Conservation (phyloP, 495 filamentous ascomycete genomes). For the Parathielavia hyrcaniae region DNA sequence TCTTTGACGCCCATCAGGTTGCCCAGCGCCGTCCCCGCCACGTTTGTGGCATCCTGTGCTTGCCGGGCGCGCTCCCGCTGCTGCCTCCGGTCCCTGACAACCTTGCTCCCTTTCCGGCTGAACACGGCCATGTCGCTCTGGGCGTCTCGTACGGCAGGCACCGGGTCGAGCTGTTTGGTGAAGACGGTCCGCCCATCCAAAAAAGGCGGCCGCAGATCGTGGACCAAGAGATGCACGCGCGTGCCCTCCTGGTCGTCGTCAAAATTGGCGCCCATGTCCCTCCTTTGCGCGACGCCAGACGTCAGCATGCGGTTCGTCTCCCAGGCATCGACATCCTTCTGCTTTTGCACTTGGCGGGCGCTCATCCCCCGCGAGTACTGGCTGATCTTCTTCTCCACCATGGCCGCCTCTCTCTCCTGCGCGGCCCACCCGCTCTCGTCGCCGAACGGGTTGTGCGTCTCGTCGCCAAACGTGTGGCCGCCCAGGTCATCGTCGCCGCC, state of each 20-base stretch:
- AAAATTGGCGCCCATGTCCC: slow-evolving; percentile 73
- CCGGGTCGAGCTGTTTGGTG: slow-evolving; percentile 93
- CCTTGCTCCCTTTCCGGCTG: slow-evolving; percentile 87
- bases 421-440: slow-evolving; percentile 57
- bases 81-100: slow-evolving; percentile 84
- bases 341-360: slow-evolving; percentile 69
- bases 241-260: slow-evolving; percentile 88
- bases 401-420: slow-evolving; percentile 62
- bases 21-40: slow-evolving; percentile 85
- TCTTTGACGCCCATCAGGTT: slow-evolving; percentile 94
- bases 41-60: slow-evolving; percentile 89
- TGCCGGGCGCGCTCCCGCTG: slow-evolving; percentile 92
- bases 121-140: slow-evolving; percentile 99
- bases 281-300: slow-evolving; percentile 86
- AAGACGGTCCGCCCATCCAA: slow-evolving; percentile 92
- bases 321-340: slow-evolving; percentile 95
- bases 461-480: slow-evolving; percentile 69
- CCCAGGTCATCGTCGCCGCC: slow-evolving; percentile 65
- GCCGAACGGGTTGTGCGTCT: slow-evolving; percentile 51
- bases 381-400: slow-evolving; percentile 67
- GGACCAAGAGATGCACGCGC: slow-evolving; percentile 83
- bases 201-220: slow-evolving; percentile 92
- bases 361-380: slow-evolving; percentile 53
- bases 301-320: slow-evolving; percentile 98
- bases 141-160: slow-evolving; percentile 85